Base-by-base conservation (phyloP, 2,329 filamentous ascomycete species). In the Botrytis pseudocinerea region DNA sequence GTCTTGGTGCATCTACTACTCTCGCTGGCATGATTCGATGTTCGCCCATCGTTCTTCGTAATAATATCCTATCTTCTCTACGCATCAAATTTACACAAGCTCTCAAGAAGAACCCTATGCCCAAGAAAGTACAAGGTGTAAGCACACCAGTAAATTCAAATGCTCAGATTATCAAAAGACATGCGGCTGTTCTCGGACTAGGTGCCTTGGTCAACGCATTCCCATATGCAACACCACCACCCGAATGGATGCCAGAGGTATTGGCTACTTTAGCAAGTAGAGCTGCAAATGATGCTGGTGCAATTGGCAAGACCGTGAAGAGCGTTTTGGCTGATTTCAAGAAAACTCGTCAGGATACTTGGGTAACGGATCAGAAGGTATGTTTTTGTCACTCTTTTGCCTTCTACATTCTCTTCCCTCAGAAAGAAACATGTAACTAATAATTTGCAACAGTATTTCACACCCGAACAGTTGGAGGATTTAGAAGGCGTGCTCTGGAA, bases 301-400 rank as follows among this genome's bases (percentile, higher is more conserved):
- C 97, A 73, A 95, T 99, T 71, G 96, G 96, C 4, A 97, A 97
- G 83, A 96, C 95, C 74, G 97, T 97, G 18, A 99, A 99, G 87
- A 89, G 88, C 28, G 95, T 98, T 51, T 85, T 99, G 76, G 94
- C 94, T 75, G 97, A 99, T 80, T 99, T 99, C 87, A 99, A 99
- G 86, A 99, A 99, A 89, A 99, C 96, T 63, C 91, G 96, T 82
- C 96, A 99, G 83, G 96, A 99, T 85, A 99, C 95, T 77, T 99
- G 96, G 96, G 92, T 92, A 79, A 95, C 97, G 74, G 96, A 99
- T 84, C 93, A 97, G 78, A 98, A 97, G 92, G 96, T 97, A 84
- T 83, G 89, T 83, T 73, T 69, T 61, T 73, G n/a, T 68, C 28
- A 20, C 61, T 48, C 28, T 51, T 32, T 46, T 51, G 12, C 20